phyloP scores from a whole-genome alignment of 2,329 filamentous ascomycete genomes.

The Colletotrichum sojae region DNA sequence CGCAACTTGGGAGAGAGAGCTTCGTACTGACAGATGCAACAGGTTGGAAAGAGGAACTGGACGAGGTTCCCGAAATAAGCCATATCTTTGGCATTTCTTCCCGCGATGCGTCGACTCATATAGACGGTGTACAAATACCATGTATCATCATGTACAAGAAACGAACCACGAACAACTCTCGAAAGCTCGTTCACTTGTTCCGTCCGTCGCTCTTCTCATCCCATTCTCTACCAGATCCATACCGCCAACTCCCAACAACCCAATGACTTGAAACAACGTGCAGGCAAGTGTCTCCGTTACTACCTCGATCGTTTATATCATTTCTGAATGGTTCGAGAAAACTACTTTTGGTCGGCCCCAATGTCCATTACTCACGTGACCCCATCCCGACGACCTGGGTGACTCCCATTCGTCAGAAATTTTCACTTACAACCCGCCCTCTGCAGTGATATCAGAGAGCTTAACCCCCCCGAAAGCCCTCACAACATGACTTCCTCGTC shows the following conservation, averaged over 20 bases:
- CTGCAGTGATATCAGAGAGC: neutral
- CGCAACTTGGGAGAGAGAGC: neutral
- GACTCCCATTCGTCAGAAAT: constrained; percentile 35
- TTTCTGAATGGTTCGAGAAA: neutral
- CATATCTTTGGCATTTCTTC: constrained; percentile 25
- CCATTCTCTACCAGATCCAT: no score
- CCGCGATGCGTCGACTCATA: constrained; percentile 18
- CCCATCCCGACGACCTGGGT: constrained; percentile 1
- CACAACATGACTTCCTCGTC: constrained; percentile 37
- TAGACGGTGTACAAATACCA: constrained; percentile 41
- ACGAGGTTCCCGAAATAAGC: constrained; percentile 70
- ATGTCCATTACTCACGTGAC: constrained; percentile 34
- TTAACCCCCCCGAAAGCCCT: neutral
- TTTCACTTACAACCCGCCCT: constrained; percentile 25
- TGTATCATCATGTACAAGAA: constrained; percentile 42
- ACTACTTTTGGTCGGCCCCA: neutral
- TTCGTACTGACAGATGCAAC: constrained; percentile 51
- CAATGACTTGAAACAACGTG: no score
- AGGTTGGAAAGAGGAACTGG: constrained; percentile 71
- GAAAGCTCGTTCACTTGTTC: neutral
- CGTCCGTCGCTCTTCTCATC: neutral
- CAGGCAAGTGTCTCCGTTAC: neutral
- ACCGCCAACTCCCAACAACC: no score
- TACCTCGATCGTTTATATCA: neutral
- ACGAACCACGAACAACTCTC: constrained; percentile 31